Base-by-base conservation (phyloP, 2,329 filamentous ascomycete genomes). In the Cadophora sp. region DNA sequence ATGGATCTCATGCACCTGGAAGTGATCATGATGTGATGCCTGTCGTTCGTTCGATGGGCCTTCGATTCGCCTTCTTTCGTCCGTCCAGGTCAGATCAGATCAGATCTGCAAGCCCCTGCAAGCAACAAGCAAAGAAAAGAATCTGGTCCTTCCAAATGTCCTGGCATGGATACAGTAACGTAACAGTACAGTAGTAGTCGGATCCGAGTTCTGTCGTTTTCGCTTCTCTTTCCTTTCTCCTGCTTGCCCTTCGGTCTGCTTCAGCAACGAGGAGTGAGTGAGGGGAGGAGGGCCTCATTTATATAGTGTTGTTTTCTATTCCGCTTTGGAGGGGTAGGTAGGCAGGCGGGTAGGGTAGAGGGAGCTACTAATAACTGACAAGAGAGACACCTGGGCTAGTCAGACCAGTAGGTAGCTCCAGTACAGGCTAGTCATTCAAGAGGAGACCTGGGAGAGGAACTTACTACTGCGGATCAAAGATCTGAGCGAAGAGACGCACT, bases 1-100 rank as follows among this genome's bases (percentile, higher is more conserved):
- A n/a, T n/a, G n/a, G n/a, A n/a, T n/a, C 59, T 67, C 65, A 65
- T 48, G 45, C 45, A 48, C 45, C 45, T 18, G 5, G 45, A 48
- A 16, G n/a, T 48, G 43, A 45, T n/a, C 16, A 3, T 20, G 50
- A 68, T 66, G 70, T 67, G 30, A 51, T 64, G 53, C 51, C 47
- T 55, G 36, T 22, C 53, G 36, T 7, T 36, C 13, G 51, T 55
- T 36, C 30, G 27, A 55, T 7, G 20, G 51, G 9, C 16, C 30
- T 41, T 41, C 53, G 53, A 56, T 39, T 39, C 33, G 53, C 18
- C 33, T 56, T 56, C 33, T 39, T 39, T 36, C 27, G 27, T 6
- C 6, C 27, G 3, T 30, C 6, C 27, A 55, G 51, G 39, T 56
- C 53, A 41, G 51, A 55, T 56, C 53, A 41, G 53, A 41, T 56